These are phyloP conservation scores for Chaetomium sp. DNA, from an alignment of 2,329 filamentous ascomycete species.

Conservation along the genomic window DNA sequence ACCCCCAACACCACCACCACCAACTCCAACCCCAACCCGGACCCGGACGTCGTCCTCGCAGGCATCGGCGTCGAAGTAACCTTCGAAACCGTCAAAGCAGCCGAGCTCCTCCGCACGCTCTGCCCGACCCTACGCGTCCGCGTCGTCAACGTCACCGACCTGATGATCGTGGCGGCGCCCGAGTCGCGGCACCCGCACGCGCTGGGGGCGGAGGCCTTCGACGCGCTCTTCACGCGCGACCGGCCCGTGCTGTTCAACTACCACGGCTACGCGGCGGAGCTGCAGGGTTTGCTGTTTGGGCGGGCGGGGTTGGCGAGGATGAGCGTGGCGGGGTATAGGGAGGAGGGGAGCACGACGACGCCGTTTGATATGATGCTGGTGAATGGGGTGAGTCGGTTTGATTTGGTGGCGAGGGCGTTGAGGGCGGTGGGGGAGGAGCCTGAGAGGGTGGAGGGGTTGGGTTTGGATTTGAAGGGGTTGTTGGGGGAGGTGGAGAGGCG, in stretches of 20 bases:
- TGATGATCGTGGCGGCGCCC: conserved; percentile 61
- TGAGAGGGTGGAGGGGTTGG: conserved; percentile 36
- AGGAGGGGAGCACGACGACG: conserved; percentile 68
- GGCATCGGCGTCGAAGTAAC: conserved; percentile 67
- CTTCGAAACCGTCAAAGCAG: conserved; percentile 65
- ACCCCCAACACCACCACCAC: conserved; percentile 39
- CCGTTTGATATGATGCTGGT: conserved; percentile 71
- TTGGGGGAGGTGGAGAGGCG: conserved; percentile 51
- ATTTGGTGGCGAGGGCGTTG: conserved; percentile 59
- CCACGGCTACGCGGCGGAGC: conserved; percentile 63
- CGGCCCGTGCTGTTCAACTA: conserved; percentile 65
- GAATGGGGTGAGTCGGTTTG: conserved; percentile 61
- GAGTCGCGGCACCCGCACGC: conserved; percentile 62
- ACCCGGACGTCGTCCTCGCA: conserved; percentile 65
- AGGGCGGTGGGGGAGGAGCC: conserved; percentile 49
- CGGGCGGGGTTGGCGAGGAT: conserved; percentile 54
- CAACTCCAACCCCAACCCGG: conserved; percentile 33
- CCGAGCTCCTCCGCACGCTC: conserved; percentile 54
- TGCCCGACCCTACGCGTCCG: conserved; percentile 58
- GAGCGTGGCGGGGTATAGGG: conserved; percentile 60
- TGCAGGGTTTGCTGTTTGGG: conserved; percentile 64
- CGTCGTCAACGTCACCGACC: conserved; percentile 66
- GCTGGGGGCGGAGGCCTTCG: conserved; percentile 54
- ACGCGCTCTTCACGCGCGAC: conserved; percentile 59
- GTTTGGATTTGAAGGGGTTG: conserved; percentile 46